Base-by-base conservation (phyloP, 2,329 filamentous ascomycete genomes). In the Trichoderma oligosporum region DNA sequence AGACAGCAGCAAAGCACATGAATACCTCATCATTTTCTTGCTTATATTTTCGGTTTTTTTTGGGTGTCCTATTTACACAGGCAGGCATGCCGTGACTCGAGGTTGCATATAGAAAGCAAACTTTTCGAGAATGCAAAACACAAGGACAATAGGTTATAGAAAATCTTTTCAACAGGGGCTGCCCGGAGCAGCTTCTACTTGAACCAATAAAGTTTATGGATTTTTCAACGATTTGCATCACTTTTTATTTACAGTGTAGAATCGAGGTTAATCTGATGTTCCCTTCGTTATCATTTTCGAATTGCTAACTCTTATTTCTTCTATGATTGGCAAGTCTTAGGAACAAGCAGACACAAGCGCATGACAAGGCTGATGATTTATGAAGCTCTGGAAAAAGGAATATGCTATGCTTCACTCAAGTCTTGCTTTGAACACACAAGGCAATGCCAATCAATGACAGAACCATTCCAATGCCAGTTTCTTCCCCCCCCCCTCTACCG, bases 381-480 rank as follows among this genome's bases (percentile, higher is more conserved):
- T 31, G 5, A 31, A 5, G 27, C 27, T 11, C 27, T 31, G 11
- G 27, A 11, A 31, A 31, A 6, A 5, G 27, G 11, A 31, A 39
- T 9, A 27, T n/a, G 36, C 25, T 41, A 27, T 9, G 7, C 6
- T 27, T 68, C 65, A n/a, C n/a, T n/a, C n/a, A 71, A 48, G 67
- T 62, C 66, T 86, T 86, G 69, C 83, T 86, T 57, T 90, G 82
- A 2, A 96, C 91, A 73, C 91, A 96, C 24, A 96, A 72, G 2
- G 80, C 90, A 69, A 96, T 96, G 0, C 91, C 91, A 14, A 78
- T 81, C 44, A 96, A 74, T 3, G 93, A 92, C 11, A 96, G 73
- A 1, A 76, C 75, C 88, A 96, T 92, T 7, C 91, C 91, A 56
- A 91, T 74, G 80, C 87, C 90, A 0, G 90, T 96, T 70, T 93